Base-by-base conservation (phyloP, 2,329 filamentous ascomycete species). In the Arthrobotrys conoides region DNA sequence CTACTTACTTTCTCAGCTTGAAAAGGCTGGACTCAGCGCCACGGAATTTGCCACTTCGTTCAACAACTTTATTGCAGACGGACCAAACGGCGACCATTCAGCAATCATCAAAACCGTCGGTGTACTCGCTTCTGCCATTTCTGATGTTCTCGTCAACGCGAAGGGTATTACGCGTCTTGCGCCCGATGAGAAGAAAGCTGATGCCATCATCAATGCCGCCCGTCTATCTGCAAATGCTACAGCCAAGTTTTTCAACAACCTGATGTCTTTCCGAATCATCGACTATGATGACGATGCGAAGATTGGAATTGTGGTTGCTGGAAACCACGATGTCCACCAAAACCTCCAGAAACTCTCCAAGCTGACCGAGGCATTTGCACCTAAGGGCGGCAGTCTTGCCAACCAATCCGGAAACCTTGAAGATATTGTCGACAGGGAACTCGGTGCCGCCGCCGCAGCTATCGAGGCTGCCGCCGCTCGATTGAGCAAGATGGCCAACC, bases 11-110 rank as follows among this genome's bases (percentile, higher is more conserved):
- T 98, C 95, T 1, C 95, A 98, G 84, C 94, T 98, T 75, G 96
- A 99, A 84, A 99, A 98, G 87, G 94, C 96, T 0, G 96, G 94
- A 6, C 90, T 94, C 9, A 97, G 91, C 81, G 93, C 96, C 12
- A 98, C 96, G 85, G 96, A 99, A 84, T 99, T 99, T 85, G 96
- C 95, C 0, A 98, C 95, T 0, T 91, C 96, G 0, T 99, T 98
- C 88, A 99, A 97, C 87, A 97, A 97, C 85, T 98, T 96, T 84
- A 96, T 99, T 82, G 96, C 95, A 6, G 96, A 99, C 83, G 96
- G 96, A 0, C 94, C 95, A 4, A 97, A 94, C 84, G 93, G 93
- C 83, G 91, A 91, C 9, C 93, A 97, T 83, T 90, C 92, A 1
- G 94, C 97, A 76, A 92, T 99, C 79, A 98, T 98, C 85, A 94